Evolutionary conservation across 2,329 filamentous ascomycete species (phyloP).

Genomic region (Chaetomium olivaceum): DNA sequence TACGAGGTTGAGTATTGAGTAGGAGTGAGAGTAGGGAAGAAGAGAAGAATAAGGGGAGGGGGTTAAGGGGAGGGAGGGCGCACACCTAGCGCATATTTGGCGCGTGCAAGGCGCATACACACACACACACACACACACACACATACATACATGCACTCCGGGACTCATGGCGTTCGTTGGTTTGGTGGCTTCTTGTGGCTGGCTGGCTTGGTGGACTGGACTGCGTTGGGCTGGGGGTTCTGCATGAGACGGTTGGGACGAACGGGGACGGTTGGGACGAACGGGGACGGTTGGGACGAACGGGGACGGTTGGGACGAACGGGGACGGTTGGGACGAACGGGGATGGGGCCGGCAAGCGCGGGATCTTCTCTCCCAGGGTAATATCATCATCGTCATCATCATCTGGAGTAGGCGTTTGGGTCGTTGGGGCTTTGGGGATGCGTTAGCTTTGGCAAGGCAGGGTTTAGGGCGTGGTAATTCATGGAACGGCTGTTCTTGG

Average conservation of each 20-base stretch:
- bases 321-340: background rate
- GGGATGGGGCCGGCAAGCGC: too few species aligned
- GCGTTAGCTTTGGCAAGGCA: background rate
- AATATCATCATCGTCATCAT: background rate
- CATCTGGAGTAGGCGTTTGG: background rate
- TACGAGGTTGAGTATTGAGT: conserved; percentile 95
- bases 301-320: too few species aligned
- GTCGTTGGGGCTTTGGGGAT: background rate
- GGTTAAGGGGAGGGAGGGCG: too few species aligned
- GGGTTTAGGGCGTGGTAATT: background rate
- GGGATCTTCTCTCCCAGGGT: background rate
- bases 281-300: too few species aligned
- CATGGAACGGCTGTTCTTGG: background rate
- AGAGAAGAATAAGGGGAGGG: background rate
- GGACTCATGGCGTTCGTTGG: conserved; percentile 1
- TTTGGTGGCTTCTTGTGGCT: background rate
- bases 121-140: background rate
- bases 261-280: too few species aligned
- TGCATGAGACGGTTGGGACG: too few species aligned
- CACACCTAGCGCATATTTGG: background rate
- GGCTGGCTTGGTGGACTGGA: background rate
- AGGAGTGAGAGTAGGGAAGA: too few species aligned
- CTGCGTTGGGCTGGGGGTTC: too few species aligned
- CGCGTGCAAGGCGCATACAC: too few species aligned
- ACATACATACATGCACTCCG: background rate